Evolutionary conservation across 1,139 yeast species (phyloP).

Genomic region (Yamadazyma spencermartinsiae): DNA sequence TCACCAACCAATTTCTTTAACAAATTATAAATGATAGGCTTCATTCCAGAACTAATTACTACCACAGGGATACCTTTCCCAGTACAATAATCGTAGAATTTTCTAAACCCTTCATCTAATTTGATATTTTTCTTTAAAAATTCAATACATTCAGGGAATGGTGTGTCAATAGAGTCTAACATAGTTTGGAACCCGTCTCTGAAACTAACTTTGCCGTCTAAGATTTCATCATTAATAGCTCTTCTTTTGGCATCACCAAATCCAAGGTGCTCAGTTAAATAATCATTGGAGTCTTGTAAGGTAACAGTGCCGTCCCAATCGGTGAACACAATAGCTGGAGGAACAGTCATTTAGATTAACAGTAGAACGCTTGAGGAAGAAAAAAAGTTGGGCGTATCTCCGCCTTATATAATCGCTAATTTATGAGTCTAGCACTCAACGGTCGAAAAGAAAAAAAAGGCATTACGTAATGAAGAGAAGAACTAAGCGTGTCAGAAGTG

Average conservation of each 20-base stretch:
- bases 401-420: no score
- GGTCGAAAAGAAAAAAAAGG: neutral
- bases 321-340: slow-evolving; percentile 80
- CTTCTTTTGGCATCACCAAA: slow-evolving; percentile 73
- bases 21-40: slow-evolving; percentile 80
- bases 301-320: slow-evolving; percentile 99
- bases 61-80: slow-evolving; percentile 71
- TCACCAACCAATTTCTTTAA: slow-evolving; percentile 73
- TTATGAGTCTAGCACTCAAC: no score
- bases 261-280: slow-evolving; percentile 83
- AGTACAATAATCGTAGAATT: slow-evolving; percentile 78
- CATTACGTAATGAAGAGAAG: no score
- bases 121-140: slow-evolving; percentile 58
- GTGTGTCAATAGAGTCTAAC: slow-evolving; percentile 75
- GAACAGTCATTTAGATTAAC: slow-evolving; percentile 17
- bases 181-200: slow-evolving; percentile 81
- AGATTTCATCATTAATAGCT: slow-evolving; percentile 68
- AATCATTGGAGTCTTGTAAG: slow-evolving; percentile 85
- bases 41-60: slow-evolving; percentile 89
- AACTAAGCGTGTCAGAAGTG: no score
- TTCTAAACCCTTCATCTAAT: slow-evolving; percentile 88
- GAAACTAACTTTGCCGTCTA: slow-evolving; percentile 68
- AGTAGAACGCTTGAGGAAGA: no score
- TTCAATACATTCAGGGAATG: slow-evolving; percentile 82
- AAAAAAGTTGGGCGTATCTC: no score